phyloP scores from a whole-genome alignment of 495 filamentous ascomycete genomes.

The Aspergillus biplanus region DNA sequence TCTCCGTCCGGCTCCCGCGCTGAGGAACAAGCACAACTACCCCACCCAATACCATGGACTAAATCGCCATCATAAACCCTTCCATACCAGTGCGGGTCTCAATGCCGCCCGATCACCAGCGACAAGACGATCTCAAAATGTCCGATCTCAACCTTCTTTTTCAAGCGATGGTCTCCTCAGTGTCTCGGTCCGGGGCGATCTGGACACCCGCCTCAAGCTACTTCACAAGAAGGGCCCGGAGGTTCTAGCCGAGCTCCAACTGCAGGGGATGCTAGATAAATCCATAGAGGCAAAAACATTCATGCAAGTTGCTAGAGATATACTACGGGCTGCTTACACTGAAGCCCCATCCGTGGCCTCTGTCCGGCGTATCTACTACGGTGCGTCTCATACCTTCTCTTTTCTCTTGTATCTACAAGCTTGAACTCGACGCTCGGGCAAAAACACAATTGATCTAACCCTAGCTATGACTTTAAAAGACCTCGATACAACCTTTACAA shows the following conservation, averaged over 20 bases:
- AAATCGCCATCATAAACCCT: conserved; percentile 8
- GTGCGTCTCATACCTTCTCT: conserved; percentile 22
- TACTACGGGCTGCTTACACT: conserved; percentile 23
- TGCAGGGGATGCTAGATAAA: conserved; percentile 6
- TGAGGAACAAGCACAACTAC: conserved; percentile 13
- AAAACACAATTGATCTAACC: not conserved
- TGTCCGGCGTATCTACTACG: conserved; percentile 30
- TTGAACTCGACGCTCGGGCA: not conserved
- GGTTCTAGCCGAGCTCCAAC: not conserved
- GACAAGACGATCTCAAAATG: conserved; percentile 1
- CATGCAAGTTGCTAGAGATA: conserved; percentile 19
- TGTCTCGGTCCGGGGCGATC: not conserved
- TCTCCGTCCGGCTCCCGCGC: conserved; percentile 12
- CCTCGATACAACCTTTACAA: conserved; percentile 33
- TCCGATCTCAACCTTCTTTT: not conserved
- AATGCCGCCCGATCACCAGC: conserved; percentile 16
- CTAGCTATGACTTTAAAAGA: conserved; percentile 20
- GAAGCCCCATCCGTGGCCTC: conserved; percentile 15
- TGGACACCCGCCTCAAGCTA: not conserved
- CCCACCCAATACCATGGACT: conserved; percentile 6
- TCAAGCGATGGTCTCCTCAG: not conserved
- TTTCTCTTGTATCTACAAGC: not conserved
- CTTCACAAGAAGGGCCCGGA: conserved; percentile 1
- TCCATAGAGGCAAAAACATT: conserved; percentile 19
- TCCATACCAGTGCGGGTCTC: conserved; percentile 24